Percentiles rank a stretch among this genome's conserved stretches.
phyloP scores from a whole-genome alignment of 2,329 filamentous ascomycete genomes.

The Exutisphaerella laricina region DNA sequence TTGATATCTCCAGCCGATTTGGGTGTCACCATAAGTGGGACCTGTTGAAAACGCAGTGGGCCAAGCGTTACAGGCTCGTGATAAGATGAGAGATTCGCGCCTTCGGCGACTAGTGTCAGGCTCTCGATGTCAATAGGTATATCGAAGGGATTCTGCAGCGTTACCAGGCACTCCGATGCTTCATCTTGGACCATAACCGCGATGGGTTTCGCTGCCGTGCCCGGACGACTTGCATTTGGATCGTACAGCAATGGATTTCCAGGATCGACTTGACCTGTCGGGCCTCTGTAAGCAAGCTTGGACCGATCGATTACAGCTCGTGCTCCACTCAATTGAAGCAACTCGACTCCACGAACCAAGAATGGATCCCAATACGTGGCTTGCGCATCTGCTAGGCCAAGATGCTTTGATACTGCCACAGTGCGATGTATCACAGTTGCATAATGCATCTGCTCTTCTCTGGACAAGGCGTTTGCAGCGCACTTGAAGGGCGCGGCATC shows the following conservation, averaged over 20 bases:
- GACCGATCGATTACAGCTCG: constrained; percentile 21
- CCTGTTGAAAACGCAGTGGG: constrained; percentile 74
- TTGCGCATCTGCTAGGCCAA: constrained; percentile 64
- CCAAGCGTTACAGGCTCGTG: constrained; percentile 64
- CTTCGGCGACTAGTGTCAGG: constrained; percentile 67
- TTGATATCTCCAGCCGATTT: constrained; percentile 61
- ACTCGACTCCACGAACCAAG: constrained; percentile 68
- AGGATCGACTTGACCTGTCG: constrained; percentile 10
- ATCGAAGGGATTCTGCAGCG: constrained; percentile 89
- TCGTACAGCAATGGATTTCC: constrained; percentile 91
- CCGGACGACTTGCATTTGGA: constrained; percentile 69
- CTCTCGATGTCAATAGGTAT: constrained; percentile 86
- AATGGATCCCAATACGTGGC: constrained; percentile 98
- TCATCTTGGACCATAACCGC: constrained; percentile 74
- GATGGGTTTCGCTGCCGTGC: constrained; percentile 48
- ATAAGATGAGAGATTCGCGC: constrained; percentile 63
- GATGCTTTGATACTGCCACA: constrained; percentile 65
- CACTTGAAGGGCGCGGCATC: constrained; percentile 15
- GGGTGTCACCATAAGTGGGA: constrained; percentile 65
- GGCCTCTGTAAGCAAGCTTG: constrained; percentile 16
- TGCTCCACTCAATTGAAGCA: constrained; percentile 46
- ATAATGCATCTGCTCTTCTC: constrained; percentile 81
- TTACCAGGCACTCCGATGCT: constrained; percentile 69
- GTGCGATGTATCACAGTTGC: constrained; percentile 81
- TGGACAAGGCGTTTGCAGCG: constrained; percentile 13